Conservation (phyloP, 148 eudicot genomes). For the Camellia granthamiana region DNA sequence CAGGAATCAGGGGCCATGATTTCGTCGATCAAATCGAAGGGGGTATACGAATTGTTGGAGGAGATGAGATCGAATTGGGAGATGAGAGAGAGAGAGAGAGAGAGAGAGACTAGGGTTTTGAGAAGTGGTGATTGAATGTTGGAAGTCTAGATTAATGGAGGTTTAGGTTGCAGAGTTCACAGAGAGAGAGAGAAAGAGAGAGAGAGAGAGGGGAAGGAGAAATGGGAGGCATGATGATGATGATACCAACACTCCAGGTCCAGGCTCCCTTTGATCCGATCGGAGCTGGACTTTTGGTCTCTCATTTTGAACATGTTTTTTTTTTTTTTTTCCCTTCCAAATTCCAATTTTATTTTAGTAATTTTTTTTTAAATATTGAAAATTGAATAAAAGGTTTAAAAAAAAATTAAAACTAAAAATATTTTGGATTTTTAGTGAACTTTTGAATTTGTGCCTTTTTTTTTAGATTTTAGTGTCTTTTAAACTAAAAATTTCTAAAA, state of each 20-base stretch:
- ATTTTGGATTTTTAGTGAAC: too few relatives aligned
- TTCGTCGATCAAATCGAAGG: neutral
- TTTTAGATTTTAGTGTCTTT: too few relatives aligned
- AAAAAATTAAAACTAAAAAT: too few relatives aligned
- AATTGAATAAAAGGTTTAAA: too few relatives aligned
- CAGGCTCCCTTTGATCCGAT: constrained; percentile 14
- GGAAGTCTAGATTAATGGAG: constrained; percentile 6
- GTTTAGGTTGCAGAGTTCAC: constrained; percentile 1
- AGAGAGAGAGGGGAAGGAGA: neutral
- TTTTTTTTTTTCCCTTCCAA: neutral
- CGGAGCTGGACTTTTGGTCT: neutral
- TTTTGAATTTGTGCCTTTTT: too few relatives aligned
- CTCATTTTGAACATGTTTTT: neutral
- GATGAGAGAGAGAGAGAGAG: too few relatives aligned
- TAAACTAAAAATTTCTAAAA: too few relatives aligned
- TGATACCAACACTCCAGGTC: neutral
- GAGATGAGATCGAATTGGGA: too few relatives aligned
- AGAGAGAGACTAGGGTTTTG: neutral
- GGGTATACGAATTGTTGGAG: neutral
- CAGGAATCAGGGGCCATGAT: neutral
- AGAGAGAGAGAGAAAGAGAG: constrained; percentile 7
- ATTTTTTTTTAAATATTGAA: too few relatives aligned
- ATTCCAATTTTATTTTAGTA: too few relatives aligned
- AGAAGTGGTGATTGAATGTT: neutral
- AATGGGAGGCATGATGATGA: constrained; percentile 9